Percentiles rank a stretch among this genome's conserved stretches.
Evolutionary conservation across 2,329 filamentous ascomycete species (phyloP).

Genomic region (Pseudogymnoascus sp.): DNA sequence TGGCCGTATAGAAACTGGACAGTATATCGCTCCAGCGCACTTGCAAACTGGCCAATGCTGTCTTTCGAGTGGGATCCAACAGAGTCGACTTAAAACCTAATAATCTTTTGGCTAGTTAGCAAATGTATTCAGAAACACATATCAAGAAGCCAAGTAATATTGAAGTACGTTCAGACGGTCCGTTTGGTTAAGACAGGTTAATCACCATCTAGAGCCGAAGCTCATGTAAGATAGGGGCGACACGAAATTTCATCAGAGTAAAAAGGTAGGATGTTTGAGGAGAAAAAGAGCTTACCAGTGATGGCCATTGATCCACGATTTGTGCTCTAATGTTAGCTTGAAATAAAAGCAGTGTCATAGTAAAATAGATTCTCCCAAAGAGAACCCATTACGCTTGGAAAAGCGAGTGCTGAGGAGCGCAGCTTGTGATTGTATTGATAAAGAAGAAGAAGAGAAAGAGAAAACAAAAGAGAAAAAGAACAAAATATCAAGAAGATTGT

Average conservation of each 20-base stretch:
- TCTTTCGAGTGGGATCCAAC: neutral
- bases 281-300: constrained; percentile 15
- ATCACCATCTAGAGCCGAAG: constrained; percentile 44
- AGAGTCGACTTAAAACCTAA: constrained; percentile 11
- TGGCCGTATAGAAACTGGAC: neutral
- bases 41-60: neutral
- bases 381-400: neutral
- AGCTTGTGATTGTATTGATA: neutral
- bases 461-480: constrained; percentile 2
- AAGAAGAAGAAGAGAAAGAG: neutral
- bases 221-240: constrained; percentile 53
- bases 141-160: constrained; percentile 14
- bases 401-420: neutral
- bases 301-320: neutral
- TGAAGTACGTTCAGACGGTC: constrained; percentile 41
- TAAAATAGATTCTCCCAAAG: neutral
- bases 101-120: constrained; percentile 19
- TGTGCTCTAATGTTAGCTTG: neutral
- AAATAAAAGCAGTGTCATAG: neutral
- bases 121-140: constrained; percentile 21
- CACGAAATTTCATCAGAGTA: constrained; percentile 49
- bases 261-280: constrained; percentile 7
- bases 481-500: constrained; percentile 7
- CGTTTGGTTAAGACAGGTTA: constrained; percentile 55
- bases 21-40: neutral